A percentile compares a stretch with the other conserved stretches of the same genome.
These are phyloP conservation scores for Plectosphaerella cucumerina DNA, from an alignment of 2,329 filamentous ascomycete genomes.

Conservation along the genomic window DNA sequence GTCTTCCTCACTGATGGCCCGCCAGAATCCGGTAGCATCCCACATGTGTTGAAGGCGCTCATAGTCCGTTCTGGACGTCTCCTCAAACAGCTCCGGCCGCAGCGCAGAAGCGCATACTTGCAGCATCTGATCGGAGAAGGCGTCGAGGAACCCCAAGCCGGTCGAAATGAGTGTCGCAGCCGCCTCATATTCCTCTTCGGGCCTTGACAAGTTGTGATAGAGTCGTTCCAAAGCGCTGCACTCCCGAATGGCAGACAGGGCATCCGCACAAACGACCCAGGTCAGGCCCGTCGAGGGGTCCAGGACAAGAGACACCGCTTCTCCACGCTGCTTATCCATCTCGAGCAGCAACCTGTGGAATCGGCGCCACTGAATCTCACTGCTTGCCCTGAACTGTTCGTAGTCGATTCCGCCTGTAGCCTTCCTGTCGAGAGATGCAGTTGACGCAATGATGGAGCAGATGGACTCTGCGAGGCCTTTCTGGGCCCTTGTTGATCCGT, in stretches of 20 bases:
- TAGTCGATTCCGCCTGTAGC: conserved; percentile 67
- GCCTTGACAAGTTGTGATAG: conserved; percentile 58
- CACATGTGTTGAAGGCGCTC: conserved; percentile 77
- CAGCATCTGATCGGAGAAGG: conserved; percentile 65
- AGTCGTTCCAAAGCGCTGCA: conserved; percentile 76
- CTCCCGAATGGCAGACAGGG: conserved; percentile 71
- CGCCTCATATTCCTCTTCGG: conserved; percentile 49
- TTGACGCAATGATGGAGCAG: conserved; percentile 65
- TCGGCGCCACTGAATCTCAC: conserved; percentile 81
- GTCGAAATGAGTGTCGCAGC: conserved; percentile 63
- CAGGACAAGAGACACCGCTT: conserved; percentile 73
- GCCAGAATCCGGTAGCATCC: conserved; percentile 72
- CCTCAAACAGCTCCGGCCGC: conserved; percentile 69
- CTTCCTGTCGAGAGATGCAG: conserved; percentile 59
- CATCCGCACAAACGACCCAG: conserved; percentile 82
- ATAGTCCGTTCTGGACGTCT: conserved; percentile 63
- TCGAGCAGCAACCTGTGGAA: conserved; percentile 85
- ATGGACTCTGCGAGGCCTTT: conserved; percentile 71
- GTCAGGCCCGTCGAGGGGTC: conserved; percentile 68
- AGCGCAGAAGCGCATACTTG: conserved; percentile 65
- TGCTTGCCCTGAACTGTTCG: conserved; percentile 67
- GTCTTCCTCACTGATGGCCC: conserved; percentile 78
- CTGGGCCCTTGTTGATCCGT: conserved; percentile 35
- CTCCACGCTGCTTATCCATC: conserved; percentile 79
- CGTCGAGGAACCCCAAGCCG: conserved; percentile 65